phyloP scores from a whole-genome alignment of 2,329 filamentous ascomycete genomes.

The Colletotrichum sp. region DNA sequence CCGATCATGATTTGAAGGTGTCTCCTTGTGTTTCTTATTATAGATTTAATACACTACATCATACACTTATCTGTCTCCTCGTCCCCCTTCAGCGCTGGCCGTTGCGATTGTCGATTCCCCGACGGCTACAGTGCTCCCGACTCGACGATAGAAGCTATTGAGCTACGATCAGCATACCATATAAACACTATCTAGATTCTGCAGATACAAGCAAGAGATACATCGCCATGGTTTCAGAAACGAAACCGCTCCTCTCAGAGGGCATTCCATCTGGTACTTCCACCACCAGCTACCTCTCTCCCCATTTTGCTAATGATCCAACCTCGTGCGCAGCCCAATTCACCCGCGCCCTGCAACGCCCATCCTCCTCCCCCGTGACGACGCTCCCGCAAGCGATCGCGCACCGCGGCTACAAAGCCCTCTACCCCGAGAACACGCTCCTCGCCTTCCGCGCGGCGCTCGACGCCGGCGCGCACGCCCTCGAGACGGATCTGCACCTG shows the following conservation, averaged over 20 bases:
- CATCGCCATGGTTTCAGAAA: not conserved
- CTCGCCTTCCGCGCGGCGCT: slow-evolving; percentile 77
- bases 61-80: not conserved
- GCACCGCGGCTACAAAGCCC: slow-evolving; percentile 79
- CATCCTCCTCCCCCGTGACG: not conserved
- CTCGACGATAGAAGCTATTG: not conserved
- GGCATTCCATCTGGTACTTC: not conserved
- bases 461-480: slow-evolving; percentile 74
- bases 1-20: not conserved
- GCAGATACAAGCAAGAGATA: not conserved
- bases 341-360: slow-evolving; percentile 33
- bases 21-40: not conserved
- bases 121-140: not conserved
- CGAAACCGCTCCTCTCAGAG: not conserved
- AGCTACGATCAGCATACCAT: not conserved
- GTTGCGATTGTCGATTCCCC: not conserved
- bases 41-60: not conserved
- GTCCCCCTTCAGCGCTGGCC: not conserved
- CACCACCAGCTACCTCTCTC: not conserved
- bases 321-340: slow-evolving; percentile 31
- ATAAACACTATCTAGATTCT: not conserved
- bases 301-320: rapidly evolving
- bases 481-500: slow-evolving; percentile 90
- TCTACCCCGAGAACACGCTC: slow-evolving; percentile 87
- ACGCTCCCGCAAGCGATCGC: slow-evolving; percentile 75